Conservation (phyloP, 2,329 filamentous ascomycete species). For the Apiospora pterosperma region DNA sequence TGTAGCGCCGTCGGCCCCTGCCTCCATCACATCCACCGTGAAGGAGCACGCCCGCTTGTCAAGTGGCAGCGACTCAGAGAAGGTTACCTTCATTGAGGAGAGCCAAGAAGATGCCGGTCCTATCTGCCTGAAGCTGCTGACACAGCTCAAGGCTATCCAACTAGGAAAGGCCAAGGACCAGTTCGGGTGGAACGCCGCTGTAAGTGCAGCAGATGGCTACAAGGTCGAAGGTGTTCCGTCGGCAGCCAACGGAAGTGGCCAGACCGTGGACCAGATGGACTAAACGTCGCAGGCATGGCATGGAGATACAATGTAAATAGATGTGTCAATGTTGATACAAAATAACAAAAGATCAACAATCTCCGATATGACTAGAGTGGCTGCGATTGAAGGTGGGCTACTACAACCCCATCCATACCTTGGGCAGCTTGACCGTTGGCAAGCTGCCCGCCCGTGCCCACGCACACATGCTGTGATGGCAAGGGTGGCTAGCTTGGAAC, state of each 20-base stretch:
- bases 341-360: not conserved
- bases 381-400: not conserved
- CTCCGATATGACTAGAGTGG: not conserved
- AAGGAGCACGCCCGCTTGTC: constrained; percentile 36
- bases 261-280: constrained; percentile 34
- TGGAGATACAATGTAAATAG: not conserved
- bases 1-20: constrained; percentile 32
- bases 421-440: not conserved
- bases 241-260: constrained; percentile 19
- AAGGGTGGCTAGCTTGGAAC: too few species aligned
- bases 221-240: constrained; percentile 31
- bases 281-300: constrained; percentile 13
- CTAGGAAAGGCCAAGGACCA: constrained; percentile 72
- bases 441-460: not conserved
- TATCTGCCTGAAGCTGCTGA: constrained; percentile 68
- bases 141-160: constrained; percentile 81
- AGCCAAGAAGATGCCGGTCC: constrained; percentile 68
- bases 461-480: not conserved
- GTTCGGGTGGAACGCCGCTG: constrained; percentile 66
- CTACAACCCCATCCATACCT: not conserved
- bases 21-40: constrained; percentile 33
- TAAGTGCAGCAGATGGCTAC: constrained; percentile 42
- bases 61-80: constrained; percentile 40
- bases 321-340: not conserved
- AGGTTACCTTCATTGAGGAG: constrained; percentile 51